Evolutionary conservation across 345 rosid species (phyloP).

Genomic region (Dipteronia dyeriana): DNA sequence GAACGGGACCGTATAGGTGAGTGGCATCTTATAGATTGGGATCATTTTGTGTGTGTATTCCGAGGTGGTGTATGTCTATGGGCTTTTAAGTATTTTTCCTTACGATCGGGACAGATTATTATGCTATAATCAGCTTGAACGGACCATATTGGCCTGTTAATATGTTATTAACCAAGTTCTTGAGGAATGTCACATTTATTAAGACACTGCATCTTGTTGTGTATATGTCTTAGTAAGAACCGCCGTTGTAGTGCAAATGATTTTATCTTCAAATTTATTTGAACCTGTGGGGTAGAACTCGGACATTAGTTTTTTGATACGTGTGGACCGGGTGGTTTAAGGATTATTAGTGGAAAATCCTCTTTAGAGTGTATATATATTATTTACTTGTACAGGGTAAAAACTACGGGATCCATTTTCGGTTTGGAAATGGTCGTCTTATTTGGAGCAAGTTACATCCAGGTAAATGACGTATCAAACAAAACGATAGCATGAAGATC

Average conservation of each 20-base stretch:
- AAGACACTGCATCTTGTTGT: neutral
- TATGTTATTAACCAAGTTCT: neutral
- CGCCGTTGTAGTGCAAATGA: neutral
- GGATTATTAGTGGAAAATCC: neutral
- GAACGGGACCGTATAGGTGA: too few relatives aligned
- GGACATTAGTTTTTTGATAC: neutral
- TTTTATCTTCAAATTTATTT: neutral
- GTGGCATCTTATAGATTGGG: too few relatives aligned
- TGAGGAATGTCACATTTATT: neutral
- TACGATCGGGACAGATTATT: neutral
- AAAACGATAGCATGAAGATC: neutral
- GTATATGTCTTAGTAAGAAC: conserved; percentile 5
- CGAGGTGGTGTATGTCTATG: too few relatives aligned
- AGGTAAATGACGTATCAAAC: conserved; percentile 48
- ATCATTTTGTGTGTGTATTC: too few relatives aligned
- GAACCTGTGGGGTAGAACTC: neutral
- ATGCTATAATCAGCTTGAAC: neutral
- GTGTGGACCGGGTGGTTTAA: too few relatives aligned
- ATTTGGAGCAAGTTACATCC: conserved; percentile 91
- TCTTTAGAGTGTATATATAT: neutral
- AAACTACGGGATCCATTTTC: conserved; percentile 58
- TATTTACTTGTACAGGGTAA: too few relatives aligned
- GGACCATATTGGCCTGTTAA: neutral
- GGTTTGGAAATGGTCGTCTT: conserved; percentile 77
- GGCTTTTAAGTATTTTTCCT: neutral